Evolutionary conservation across 192 early-diverging fungal species (phyloP).

Genomic region (Backusella luteola): DNA sequence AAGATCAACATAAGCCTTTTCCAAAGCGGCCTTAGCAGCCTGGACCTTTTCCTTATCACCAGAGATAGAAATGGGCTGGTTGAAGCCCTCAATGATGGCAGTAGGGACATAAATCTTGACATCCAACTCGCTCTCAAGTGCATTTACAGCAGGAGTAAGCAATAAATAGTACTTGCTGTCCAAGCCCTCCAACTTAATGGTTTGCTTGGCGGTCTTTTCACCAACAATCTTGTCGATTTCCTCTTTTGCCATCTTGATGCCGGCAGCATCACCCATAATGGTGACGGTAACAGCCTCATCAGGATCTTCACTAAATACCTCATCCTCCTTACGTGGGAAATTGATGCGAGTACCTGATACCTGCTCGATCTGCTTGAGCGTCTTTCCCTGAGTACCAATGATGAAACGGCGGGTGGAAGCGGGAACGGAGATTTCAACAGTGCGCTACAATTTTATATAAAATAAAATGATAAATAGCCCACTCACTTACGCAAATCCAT

Average conservation of each 20-base stretch:
- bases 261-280: conserved; percentile 82
- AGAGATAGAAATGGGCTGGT: conserved; percentile 63
- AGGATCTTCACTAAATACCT: conserved; percentile 55
- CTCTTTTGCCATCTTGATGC: conserved; percentile 80
- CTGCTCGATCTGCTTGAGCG: conserved; percentile 70
- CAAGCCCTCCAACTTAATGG: conserved; percentile 62
- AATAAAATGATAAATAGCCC: conserved; percentile 11
- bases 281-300: conserved; percentile 66
- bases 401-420: conserved; percentile 78
- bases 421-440: conserved; percentile 61
- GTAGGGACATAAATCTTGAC: conserved; percentile 82
- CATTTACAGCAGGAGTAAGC: conserved; percentile 68
- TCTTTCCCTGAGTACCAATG: conserved; percentile 80
- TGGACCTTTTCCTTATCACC: conserved; percentile 78
- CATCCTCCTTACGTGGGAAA: conserved; percentile 54
- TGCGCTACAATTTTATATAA: conserved; percentile 32
- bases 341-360: conserved; percentile 76
- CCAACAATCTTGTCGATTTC: conserved; percentile 81
- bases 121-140: conserved; percentile 58
- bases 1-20: conserved; percentile 58
- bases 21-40: conserved; percentile 61
- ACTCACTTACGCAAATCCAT: background rate
- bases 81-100: conserved; percentile 39
- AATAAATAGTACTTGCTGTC: conserved; percentile 79
- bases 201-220: conserved; percentile 72